Percentiles rank a stretch among this genome's conserved stretches.
Evolutionary conservation across 805 yeast genomes (phyloP).

Genomic region (Ogataea saltuana): DNA sequence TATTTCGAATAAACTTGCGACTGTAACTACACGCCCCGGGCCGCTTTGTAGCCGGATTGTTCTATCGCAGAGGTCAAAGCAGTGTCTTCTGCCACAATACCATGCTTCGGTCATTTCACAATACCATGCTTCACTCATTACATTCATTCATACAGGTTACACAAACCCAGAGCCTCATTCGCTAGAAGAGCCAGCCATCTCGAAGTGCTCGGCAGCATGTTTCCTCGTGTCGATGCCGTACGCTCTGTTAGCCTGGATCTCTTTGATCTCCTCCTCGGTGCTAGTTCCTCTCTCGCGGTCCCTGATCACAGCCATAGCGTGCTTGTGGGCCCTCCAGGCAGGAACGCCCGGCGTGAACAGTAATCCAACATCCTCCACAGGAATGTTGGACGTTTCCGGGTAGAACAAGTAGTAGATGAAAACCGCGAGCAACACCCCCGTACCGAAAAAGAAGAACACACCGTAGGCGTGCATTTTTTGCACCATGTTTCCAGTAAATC

Average conservation of each 20-base stretch:
- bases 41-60: too few relatives aligned
- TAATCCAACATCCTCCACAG: conserved; percentile 10
- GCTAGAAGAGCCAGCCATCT: conserved; percentile 1
- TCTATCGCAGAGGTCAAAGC: too few relatives aligned
- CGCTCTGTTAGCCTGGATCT: neutral
- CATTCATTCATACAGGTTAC: too few relatives aligned
- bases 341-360: conserved; percentile 10
- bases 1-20: too few relatives aligned
- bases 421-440: conserved; percentile 2
- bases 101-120: too few relatives aligned
- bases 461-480: conserved; percentile 6
- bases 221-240: conserved; percentile 4
- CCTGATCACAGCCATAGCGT: conserved; percentile 6
- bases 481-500: conserved; percentile 11
- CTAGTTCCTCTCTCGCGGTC: conserved; percentile 2
- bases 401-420: conserved; percentile 4
- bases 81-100: too few relatives aligned
- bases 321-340: conserved; percentile 9
- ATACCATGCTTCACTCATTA: too few relatives aligned
- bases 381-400: conserved; percentile 9
- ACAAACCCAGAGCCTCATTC: too few relatives aligned
- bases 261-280: conserved; percentile 4
- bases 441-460: conserved; percentile 7
- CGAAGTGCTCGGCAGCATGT: conserved; percentile 3
- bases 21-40: too few relatives aligned